Percentiles rank a stretch among this genome's conserved stretches.
These are phyloP conservation scores for Myriangium duriaei DNA, from an alignment of 2,329 filamentous ascomycete species.

Conservation along the genomic window DNA sequence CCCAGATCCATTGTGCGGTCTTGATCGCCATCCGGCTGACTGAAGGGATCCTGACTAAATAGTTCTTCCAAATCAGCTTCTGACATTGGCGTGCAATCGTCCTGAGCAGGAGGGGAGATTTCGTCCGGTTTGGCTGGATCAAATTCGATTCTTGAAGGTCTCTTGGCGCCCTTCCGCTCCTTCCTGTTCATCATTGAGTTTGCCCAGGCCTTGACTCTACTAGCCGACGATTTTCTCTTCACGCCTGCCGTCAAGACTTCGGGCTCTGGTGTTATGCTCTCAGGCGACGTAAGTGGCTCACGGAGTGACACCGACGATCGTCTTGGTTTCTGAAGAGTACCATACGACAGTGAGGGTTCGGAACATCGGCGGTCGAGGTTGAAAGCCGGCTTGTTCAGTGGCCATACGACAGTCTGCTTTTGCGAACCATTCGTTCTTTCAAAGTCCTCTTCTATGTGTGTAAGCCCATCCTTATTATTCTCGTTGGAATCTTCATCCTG, in stretches of 20 bases:
- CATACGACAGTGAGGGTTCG: conserved; percentile 24
- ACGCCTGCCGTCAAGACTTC: conserved; percentile 7
- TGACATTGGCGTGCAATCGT: conserved; percentile 2
- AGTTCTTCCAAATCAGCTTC: conserved; percentile 13
- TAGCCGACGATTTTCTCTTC: conserved; percentile 27
- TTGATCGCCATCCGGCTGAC: conserved; percentile 8
- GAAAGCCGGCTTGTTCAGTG: conserved; percentile 28
- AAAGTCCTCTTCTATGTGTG: no score
- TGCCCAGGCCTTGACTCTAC: conserved; percentile 61
- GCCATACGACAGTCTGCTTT: no score
- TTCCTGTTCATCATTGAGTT: conserved; percentile 26
- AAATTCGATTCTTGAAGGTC: neutral
- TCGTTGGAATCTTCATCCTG: no score
- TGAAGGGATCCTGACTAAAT: conserved; percentile 11
- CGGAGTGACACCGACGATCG: conserved; percentile 22
- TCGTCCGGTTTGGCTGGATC: conserved; percentile 2
- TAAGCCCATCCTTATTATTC: no score
- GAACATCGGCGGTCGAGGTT: conserved; percentile 41
- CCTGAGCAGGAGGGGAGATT: neutral
- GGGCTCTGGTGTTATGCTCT: conserved; percentile 6
- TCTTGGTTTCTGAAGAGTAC: conserved; percentile 15
- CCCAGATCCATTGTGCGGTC: neutral
- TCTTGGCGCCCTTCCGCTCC: conserved; percentile 2
- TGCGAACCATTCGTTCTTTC: neutral
- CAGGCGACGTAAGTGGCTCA: conserved; percentile 14